Evolutionary conservation across 163 green algal genomes (phyloP), one percentile per base, ranked within the genome.

Genomic region (Chlamydomonas reinhardtii): DNA sequence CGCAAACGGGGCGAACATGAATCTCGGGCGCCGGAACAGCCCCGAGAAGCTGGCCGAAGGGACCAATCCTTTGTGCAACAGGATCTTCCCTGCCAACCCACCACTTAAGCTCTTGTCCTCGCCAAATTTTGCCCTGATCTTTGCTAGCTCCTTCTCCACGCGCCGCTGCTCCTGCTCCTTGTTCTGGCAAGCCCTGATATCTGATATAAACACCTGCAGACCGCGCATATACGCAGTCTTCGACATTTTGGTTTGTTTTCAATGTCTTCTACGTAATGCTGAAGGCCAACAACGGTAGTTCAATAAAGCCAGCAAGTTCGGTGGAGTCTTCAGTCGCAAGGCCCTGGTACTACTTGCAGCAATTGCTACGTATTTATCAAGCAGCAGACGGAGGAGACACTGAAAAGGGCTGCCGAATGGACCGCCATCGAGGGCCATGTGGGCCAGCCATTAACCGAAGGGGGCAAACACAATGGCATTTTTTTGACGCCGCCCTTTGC

Each of bases 91-190:
- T 14, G 73, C 29, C 62, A 70, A 70, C 62, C 27, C 62, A 73
- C 20, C 31, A 72, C 24, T 31, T 52, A 17, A 32, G 39, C 24
- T 64, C 39, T 87, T 86, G 84, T 87, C 76, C 59, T 94, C 90
- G 17, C 94, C 95, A 93, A 99, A 99, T 88, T 98, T 99, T 17
- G 95, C 98, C 4, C 98, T 92, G 74, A 99, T 99, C 89, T 99
- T 99, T 9, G 96, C 97, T 48, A 99, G 94, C 90, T 99, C 98
- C 91, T 99, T 99, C 73, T 99, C 97, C 32, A 99, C 96, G 2
- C 97, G 91, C 66, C 90, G 88, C 68, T 93, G 87, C 91, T 99
- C 98, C 85, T 95, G 88, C 89, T 99, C 98, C 89, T 98, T 98
- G 85, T 97, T 98, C 54, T 92, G 79, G 85, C 95, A 98, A 65